Base-by-base conservation (phyloP, 495 filamentous ascomycete species). In the Sphaerosporella brunnea region DNA sequence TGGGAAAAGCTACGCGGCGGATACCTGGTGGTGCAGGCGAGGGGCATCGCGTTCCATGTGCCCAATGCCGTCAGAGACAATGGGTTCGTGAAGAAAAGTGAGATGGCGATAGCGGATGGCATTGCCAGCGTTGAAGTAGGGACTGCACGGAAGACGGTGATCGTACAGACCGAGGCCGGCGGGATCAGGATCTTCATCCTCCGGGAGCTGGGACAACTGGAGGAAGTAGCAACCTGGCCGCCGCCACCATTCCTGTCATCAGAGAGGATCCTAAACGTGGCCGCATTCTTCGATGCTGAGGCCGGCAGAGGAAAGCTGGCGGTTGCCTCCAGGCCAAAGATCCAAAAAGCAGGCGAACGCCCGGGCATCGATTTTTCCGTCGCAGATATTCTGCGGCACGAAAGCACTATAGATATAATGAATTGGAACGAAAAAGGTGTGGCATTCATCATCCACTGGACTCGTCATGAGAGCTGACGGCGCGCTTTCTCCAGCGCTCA, bases 41-140 rank as follows among this genome's bases (percentile, higher is more conserved):
- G 51, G 15, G 46, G 55, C 5, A 19, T 59, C 2, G 51, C 46
- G 36, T 28, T 58, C 18, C 56, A 59, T 47, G 36, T 37, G 3
- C 36, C 43, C 3, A 55, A 49, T 35, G 24, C 2, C 8, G 40
- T 15, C 5, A 5, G 8, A 3, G 48, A 41, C 15, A 21, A 32
- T 16, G 45, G 36, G 10, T 51, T 58, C 30, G 41, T 53, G 15
- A 45, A 48, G 3, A 48, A 39, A 36, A 51, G 49, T 25, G 47
- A 50, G 10, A 35, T 51, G 2, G 30, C 23, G 25, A 37, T 53
- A 43, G 36, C 4, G 4, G 49, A n/a, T 16, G 50, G 26, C 2
- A 9, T 13, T 2, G 53, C 47, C 35, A 37, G 35, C 16, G 16
- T 37, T n/a, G 40, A 43, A 13, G 13, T 24, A 26, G 40, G 40